These are phyloP conservation scores for Backusella morwellensis DNA, from an alignment of 192 early-diverging fungal species.

Conservation along the genomic window DNA sequence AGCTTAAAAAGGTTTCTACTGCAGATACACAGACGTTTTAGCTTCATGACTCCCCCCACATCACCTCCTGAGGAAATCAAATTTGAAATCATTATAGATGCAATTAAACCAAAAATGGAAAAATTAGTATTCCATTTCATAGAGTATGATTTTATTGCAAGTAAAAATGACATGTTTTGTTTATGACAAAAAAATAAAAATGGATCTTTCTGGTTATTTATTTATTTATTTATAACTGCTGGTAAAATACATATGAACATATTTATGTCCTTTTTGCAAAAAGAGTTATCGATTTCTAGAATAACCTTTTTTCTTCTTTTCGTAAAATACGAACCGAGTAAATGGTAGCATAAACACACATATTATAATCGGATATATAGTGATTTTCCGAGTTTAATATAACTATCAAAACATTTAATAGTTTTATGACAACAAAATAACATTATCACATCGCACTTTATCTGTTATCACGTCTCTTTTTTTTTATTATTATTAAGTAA, in stretches of 20 bases:
- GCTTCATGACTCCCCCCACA: not conserved
- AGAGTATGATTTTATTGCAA: not conserved
- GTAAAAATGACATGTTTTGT: constrained; percentile 3
- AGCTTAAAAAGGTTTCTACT: constrained; percentile 2
- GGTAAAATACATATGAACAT: not conserved
- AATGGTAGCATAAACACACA: too few species aligned
- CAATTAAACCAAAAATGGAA: constrained; percentile 9
- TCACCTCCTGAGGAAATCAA: not conserved
- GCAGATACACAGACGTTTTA: not conserved
- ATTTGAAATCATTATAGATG: not conserved
- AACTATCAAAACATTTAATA: not conserved
- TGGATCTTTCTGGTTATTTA: not conserved
- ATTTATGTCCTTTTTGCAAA: not conserved
- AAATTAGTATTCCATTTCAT: not conserved
- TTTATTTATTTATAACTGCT: not conserved
- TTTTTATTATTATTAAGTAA: too few species aligned
- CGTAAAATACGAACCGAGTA: not conserved
- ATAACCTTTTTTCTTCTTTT: not conserved
- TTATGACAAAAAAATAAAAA: not conserved
- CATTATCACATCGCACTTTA: too few species aligned
- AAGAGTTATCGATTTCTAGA: not conserved
- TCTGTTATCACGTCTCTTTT: not conserved
- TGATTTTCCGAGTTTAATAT: not conserved
- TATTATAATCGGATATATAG: not conserved
- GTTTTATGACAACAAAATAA: not conserved